phyloP scores from a whole-genome alignment of 306 rosid species.

The Pterocarpus macrocarpus region DNA sequence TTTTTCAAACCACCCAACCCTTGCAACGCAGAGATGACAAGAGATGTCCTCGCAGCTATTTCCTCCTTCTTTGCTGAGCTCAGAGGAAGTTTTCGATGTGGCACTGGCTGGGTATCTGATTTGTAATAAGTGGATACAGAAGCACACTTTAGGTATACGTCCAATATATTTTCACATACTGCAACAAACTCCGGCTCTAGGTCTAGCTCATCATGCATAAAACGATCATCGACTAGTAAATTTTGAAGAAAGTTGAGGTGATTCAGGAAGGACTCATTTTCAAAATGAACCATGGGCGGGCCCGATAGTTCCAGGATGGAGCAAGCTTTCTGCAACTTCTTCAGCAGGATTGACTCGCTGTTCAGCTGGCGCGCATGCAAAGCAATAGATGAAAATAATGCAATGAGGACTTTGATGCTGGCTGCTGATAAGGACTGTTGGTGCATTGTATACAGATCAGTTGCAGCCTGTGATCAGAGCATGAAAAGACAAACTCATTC shows the following conservation, averaged over 20 bases:
- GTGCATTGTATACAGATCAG: conserved; percentile 76
- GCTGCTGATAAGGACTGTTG: conserved; percentile 59
- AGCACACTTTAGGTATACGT: conserved; percentile 78
- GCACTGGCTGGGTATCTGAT: conserved; percentile 50
- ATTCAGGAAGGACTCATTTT: conserved; percentile 86
- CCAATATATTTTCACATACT: conserved; percentile 75
- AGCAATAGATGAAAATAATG: conserved; percentile 71
- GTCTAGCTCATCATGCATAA: conserved; percentile 57
- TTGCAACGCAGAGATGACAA: conserved; percentile 78
- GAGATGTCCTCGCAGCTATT: conserved; percentile 79
- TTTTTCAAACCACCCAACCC: conserved; percentile 67
- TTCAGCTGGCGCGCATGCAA: conserved; percentile 84
- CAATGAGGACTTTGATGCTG: conserved; percentile 71
- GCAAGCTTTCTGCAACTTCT: conserved; percentile 87
- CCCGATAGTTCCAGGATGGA: conserved; percentile 87
- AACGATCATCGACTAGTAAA: conserved; percentile 48
- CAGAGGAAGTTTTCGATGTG: conserved; percentile 74
- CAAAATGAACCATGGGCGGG: conserved; percentile 98
- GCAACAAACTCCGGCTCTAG: conserved; percentile 73
- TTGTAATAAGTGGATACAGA: conserved; percentile 51
- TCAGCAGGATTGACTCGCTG: conserved; percentile 67
- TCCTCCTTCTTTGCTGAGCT: conserved; percentile 90
- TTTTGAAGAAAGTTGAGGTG: conserved; percentile 77
- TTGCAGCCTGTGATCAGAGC: conserved; percentile 64
- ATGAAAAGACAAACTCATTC: conserved; percentile 31